Conservation (phyloP, 2,329 filamentous ascomycete species). For the Geosmithia flava region DNA sequence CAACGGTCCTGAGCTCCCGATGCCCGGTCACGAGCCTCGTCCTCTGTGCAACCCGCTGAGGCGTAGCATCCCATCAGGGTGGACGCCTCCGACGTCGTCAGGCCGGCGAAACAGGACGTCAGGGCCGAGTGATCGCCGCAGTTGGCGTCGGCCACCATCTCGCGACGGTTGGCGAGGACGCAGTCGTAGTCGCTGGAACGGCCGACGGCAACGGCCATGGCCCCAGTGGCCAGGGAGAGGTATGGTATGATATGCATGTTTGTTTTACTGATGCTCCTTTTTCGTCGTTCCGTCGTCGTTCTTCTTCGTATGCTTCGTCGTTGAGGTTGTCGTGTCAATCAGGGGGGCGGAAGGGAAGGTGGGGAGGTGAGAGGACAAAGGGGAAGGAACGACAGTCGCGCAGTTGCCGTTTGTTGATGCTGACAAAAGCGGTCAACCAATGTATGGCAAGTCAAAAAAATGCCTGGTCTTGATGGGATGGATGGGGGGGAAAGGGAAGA, state of each 20-base stretch:
- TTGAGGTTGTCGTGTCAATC: neutral
- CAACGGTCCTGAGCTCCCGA: conserved; percentile 17
- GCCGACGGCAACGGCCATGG: conserved; percentile 15
- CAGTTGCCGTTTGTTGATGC: no score
- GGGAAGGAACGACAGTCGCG: no score
- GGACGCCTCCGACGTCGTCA: conserved; percentile 14
- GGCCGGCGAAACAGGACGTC: conserved; percentile 25
- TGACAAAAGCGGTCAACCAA: neutral
- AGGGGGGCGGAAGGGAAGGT: no score
- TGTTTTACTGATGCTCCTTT: neutral
- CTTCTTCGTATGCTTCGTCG: neutral
- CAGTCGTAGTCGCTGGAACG: conserved; percentile 17
- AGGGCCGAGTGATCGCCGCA: conserved; percentile 31
- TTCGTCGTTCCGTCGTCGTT: neutral
- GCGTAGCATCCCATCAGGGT: conserved; percentile 25
- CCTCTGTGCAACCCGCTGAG: conserved; percentile 19
- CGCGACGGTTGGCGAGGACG: conserved; percentile 21
- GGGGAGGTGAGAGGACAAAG: no score
- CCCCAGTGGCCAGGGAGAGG: conserved; percentile 21
- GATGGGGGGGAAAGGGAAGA: neutral
- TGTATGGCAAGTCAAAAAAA: no score
- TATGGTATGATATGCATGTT: conserved; percentile 17
- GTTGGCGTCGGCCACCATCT: conserved; percentile 25
- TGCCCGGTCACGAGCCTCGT: conserved; percentile 16
- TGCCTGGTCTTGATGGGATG: no score